Base-by-base conservation (phyloP, 768 basidiomycete species). In the button mushroom (Agaricus bisporus) region DNA sequence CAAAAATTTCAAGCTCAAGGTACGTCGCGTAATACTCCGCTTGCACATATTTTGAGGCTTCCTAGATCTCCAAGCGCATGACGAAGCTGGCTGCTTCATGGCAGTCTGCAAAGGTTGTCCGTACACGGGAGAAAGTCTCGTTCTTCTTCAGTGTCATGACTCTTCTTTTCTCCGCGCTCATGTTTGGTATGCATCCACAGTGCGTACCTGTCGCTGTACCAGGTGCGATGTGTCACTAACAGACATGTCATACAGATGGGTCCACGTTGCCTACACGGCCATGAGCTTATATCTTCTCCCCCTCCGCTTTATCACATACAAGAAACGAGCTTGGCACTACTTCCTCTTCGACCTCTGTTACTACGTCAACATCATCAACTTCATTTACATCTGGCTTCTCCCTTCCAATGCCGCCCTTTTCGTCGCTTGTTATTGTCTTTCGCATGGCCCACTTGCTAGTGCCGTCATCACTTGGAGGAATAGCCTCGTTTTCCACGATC, bases 401-500 rank as follows among this genome's bases (percentile, higher is more conserved):
- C 95, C 97, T 0, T 72, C 74, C 4, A 92, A 79, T 54, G 73
- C 86, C 5, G 73, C 81, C 2, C 76, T 98, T 15, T 98, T 95
- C 69, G 81, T 91, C 47, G 91, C 94, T 4, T 95, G 91, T 63
- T 98, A 97, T 63, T 90, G 91, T 59, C 78, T 98, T 22, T 89
- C 92, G 0, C 86, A 97, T 64, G 97, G 94, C 0, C 81, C 89
- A 0, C 79, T 97, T 29, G 95, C 91, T 0, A 91, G 89, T 48
- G 95, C 95, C 0, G 94, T 98, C 46, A 91, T 98, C 60, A 98
- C 95, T 9, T 99, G 97, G 97, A 80, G 97, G 56, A 99, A 99
- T 64, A 95, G 91, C 59, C 82, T 99, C 20, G 97, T 99, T 2
- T 99, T 99, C 73, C 97, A 99, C 63, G 94, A 95, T 63, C 79